Base-by-base conservation (phyloP, 345 rosid genomes). In the Boechera divaricarpa region DNA sequence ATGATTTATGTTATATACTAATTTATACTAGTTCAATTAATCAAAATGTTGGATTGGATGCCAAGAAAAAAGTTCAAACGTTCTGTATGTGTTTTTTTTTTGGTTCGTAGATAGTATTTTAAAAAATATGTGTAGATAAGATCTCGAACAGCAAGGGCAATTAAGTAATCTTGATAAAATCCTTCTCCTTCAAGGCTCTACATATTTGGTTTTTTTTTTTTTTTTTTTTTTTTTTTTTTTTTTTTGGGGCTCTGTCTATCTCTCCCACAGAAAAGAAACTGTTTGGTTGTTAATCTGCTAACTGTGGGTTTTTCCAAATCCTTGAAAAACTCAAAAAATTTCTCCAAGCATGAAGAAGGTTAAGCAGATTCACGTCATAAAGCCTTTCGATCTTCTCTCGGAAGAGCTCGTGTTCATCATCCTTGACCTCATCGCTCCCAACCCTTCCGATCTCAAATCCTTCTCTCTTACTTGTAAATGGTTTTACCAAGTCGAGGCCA, bases 401-500 rank as follows among this genome's bases (percentile, higher is more conserved):
- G 88, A 83, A 24, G 88, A 85, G 63, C 52, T 83, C 9, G 72
- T 85, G 4, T 81, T 77, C 74, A 8, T 60, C 39, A 83, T 85
- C 77, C 78, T 85, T 0, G 88, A 85, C 80, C 59, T 76, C 60
- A 71, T 85, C 68, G 6, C 79, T 45, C 45, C 63, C 7, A 79
- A 73, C 57, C 80, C 86, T 31, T 79, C 60, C 58, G 78, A 84
- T 72, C 77, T 42, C 72, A 85, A 85, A 75, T 79, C 86, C 47
- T 85, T 85, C 83, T 85, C 88, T 13, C 78, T 79, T 7, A 35
- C 83, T 9, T 81, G 86, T 70, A 81, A 77, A 55, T 49, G 68
- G 24, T 83, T 82, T 29, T 74, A 81, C 75, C 77, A 56, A 12
- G 10, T 76, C n/a, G 88, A 85, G 38, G 54, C 86, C 47, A 68